Conservation (phyloP, 2,329 filamentous ascomycete species). For the Xylaria multiplex region DNA sequence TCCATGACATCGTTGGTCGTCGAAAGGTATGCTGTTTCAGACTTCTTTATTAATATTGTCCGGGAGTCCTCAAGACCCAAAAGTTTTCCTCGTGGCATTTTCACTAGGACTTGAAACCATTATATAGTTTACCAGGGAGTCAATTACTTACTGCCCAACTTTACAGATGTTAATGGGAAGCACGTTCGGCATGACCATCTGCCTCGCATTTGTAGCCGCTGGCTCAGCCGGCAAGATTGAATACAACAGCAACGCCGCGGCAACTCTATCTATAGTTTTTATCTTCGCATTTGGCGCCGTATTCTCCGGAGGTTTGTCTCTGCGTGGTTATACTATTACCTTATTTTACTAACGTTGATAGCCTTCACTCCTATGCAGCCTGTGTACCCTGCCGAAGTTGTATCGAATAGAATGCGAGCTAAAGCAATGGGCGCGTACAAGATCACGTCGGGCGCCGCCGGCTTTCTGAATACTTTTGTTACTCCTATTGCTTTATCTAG, state of each 20-base stretch:
- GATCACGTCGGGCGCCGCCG: constrained; percentile 51
- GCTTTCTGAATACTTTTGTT: constrained; percentile 51
- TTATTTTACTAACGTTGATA: constrained; percentile 28
- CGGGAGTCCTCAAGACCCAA: background rate
- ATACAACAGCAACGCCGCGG: constrained; percentile 50
- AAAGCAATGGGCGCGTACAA: constrained; percentile 53
- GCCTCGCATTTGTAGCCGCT: constrained; percentile 52
- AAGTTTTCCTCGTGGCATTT: background rate
- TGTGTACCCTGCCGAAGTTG: constrained; percentile 53
- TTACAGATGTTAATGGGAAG: constrained; percentile 50
- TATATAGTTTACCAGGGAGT: background rate
- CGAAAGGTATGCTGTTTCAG: constrained; percentile 43
- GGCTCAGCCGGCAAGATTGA: constrained; percentile 51
- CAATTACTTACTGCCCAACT: background rate
- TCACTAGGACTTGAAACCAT: background rate
- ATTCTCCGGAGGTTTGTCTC: constrained; percentile 44
- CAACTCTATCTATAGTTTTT: constrained; percentile 52
- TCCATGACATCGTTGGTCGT: constrained; percentile 55
- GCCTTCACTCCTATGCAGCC: constrained; percentile 54
- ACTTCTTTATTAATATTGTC: background rate
- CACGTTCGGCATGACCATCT: constrained; percentile 51
- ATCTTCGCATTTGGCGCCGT: constrained; percentile 54
- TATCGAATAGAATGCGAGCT: constrained; percentile 53
- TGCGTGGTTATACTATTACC: background rate
- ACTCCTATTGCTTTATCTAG: constrained; percentile 45